These are phyloP conservation scores for Pachyrhizus erosus DNA, from an alignment of 306 rosid species.

Conservation along the genomic window DNA sequence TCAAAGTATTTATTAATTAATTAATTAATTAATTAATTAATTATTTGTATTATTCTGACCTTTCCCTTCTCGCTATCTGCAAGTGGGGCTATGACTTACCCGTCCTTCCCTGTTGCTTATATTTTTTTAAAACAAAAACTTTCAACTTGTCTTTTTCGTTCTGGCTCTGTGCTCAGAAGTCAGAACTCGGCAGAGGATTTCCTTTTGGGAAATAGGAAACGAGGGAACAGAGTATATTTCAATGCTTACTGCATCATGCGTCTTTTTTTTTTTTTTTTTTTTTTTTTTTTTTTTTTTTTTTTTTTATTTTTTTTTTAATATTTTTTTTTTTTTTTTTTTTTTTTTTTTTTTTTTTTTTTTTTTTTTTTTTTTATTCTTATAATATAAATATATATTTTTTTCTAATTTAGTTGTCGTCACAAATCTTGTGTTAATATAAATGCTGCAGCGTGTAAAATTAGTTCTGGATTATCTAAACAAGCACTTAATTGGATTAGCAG, in stretches of 20 bases:
- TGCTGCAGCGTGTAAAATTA: no score
- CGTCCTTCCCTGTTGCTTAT: background rate
- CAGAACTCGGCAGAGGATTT: background rate
- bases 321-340: no score
- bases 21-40: background rate
- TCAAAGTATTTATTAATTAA: background rate
- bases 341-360: no score
- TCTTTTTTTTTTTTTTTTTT: no score
- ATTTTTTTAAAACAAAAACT: background rate
- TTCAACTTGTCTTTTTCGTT: conserved; percentile 32
- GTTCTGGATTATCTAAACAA: no score
- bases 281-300: background rate
- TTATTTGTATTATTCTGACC: conserved; percentile 4
- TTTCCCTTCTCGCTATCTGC: background rate
- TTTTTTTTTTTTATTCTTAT: no score
- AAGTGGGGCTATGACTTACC: conserved; percentile 18
- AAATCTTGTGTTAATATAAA: no score
- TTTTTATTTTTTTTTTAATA: no score
- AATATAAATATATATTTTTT: no score
- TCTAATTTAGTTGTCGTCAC: no score
- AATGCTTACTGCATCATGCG: background rate
- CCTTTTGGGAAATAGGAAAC: background rate
- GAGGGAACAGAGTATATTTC: background rate
- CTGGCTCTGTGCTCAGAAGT: conserved; percentile 4
- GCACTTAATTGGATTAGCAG: no score